Conservation (phyloP, 176 grass and related monocot genomes). For the Puccinellia tenuiflora region DNA sequence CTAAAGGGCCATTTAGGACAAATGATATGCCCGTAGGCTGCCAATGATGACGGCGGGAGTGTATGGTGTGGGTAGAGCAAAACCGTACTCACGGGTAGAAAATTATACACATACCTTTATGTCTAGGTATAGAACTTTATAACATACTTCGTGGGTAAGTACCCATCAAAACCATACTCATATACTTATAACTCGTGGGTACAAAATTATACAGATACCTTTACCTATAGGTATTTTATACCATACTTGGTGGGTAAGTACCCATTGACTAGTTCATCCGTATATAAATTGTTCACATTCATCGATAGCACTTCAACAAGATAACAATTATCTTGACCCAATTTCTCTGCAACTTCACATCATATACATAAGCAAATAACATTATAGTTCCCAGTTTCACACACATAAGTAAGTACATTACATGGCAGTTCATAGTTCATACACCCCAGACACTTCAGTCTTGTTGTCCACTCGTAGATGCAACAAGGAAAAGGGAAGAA, state of each 20-base stretch:
- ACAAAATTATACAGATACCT: background rate
- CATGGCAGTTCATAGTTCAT: background rate
- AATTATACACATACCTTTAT: too few species aligned
- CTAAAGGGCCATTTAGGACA: too few species aligned
- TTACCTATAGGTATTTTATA: background rate
- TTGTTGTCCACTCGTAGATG: too few species aligned
- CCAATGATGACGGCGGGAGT: too few species aligned
- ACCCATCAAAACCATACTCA: too few species aligned
- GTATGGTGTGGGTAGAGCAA: too few species aligned
- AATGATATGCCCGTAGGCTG: too few species aligned
- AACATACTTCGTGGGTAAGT: too few species aligned
- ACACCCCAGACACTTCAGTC: too few species aligned
- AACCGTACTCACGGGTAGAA: too few species aligned
- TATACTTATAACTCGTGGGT: background rate
- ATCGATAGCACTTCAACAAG: background rate
- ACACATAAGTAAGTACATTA: background rate
- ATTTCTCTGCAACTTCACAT: background rate
- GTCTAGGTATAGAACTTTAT: too few species aligned
- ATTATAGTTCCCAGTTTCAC: background rate
- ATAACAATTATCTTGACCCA: background rate
- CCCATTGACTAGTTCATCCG: background rate
- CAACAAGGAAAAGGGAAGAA: too few species aligned
- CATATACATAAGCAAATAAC: background rate
- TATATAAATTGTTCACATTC: background rate
- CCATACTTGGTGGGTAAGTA: background rate